phyloP scores from a whole-genome alignment of 805 yeast species.

The Candida koratica region DNA sequence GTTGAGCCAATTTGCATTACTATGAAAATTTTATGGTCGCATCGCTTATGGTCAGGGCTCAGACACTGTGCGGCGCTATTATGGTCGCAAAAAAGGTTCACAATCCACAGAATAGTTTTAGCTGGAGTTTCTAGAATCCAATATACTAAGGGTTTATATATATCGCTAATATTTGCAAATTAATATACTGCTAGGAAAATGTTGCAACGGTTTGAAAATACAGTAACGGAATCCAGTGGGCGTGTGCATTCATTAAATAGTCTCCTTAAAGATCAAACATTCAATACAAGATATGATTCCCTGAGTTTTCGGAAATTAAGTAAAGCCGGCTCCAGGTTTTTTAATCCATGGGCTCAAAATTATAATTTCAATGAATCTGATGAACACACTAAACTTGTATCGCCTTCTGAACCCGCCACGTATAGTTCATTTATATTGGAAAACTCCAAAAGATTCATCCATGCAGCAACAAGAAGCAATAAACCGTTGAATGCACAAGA shows the following conservation, averaged over 20 bases:
- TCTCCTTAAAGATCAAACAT: constrained; percentile 11
- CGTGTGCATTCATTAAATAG: constrained; percentile 15
- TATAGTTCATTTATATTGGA: constrained; percentile 1
- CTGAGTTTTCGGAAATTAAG: constrained; percentile 4
- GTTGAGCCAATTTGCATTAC: constrained; percentile 14
- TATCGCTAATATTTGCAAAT: constrained; percentile 4
- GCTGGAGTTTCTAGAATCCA: too few relatives aligned
- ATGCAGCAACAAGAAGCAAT: constrained; percentile 2
- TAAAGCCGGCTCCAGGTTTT: constrained; percentile 7
- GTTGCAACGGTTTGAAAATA: constrained; percentile 1
- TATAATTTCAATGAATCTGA: neutral
- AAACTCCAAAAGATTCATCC: constrained; percentile 1
- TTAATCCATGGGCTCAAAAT: constrained; percentile 7
- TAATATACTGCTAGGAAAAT: too few relatives aligned
- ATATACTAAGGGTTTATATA: too few relatives aligned
- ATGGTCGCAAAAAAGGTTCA: constrained; percentile 3
- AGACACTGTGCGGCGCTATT: neutral
- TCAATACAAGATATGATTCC: constrained; percentile 6
- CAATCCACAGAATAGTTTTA: too few relatives aligned
- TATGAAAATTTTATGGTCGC: constrained; percentile 7
- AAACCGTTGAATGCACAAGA: neutral
- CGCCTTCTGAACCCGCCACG: too few relatives aligned
- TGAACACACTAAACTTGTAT: too few relatives aligned
- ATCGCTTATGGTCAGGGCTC: constrained; percentile 7
- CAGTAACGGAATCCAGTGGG: neutral